Evolutionary conservation across 352 stramenopile genomes (phyloP), one percentile per base, ranked within the genome.

Genomic region (Phytophthora macrochlamydospora): DNA sequence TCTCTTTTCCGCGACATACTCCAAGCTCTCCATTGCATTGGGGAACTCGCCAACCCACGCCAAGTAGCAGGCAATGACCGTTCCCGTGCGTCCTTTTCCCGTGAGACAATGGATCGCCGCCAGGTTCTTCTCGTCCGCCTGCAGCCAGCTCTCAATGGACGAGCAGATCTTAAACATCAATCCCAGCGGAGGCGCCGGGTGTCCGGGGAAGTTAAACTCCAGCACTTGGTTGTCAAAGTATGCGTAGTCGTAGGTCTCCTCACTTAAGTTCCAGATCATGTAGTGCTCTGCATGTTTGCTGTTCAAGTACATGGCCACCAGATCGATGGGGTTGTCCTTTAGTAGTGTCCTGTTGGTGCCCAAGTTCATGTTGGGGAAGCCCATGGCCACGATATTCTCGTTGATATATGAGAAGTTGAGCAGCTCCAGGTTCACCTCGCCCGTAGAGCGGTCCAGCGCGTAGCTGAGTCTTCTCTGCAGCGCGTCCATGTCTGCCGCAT

Each of bases 191-290:
- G 97, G 97, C 13, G 95, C 96, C 0, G 97, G 97, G 68, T 98
- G 94, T 13, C 97, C 97, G 4, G 97, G 97, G 81, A 99, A 99
- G 64, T 97, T 96, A 73, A 98, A 99, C 51, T 98, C 93, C 14
- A 99, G 74, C 46, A 99, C 79, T 75, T 99, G 94, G 67, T 99
- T 97, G 68, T 99, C 88, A 60, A 99, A 98, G 57, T 94, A 87
- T 12, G 78, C 67, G 62, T 97, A 95, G 76, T 99, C 97, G 77
- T 99, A 99, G 32, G 91, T 87, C 56, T 99, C 94, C 83, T 99
- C 97, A 60, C 89, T 98, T 14, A 99, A 72, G 78, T 99, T 99
- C 94, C 95, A 99, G 59, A 99, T 97, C 93, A 99, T 98, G 75
- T 97, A 99, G 62, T 98, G 85, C n/a, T 93, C 93, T 11, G 75